phyloP scores from a whole-genome alignment of 2,329 filamentous ascomycete genomes.

The Colletotrichum sp. region DNA sequence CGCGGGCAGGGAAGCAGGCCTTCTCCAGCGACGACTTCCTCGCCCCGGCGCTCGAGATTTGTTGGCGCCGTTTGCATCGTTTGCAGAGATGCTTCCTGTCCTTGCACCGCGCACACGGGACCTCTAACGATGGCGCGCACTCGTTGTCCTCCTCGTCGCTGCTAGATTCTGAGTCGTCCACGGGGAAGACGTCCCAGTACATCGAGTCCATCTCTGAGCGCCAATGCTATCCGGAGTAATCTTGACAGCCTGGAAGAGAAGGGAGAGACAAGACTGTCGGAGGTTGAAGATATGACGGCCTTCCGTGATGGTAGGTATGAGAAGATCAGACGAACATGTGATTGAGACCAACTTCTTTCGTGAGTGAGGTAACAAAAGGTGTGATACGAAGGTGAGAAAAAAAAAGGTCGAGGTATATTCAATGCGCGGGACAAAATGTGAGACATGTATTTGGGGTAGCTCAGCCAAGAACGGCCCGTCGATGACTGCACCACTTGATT shows the following conservation, averaged over 20 bases:
- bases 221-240: fast-evolving
- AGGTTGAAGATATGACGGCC: fast-evolving
- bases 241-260: neutral
- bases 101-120: neutral
- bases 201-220: neutral
- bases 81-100: neutral
- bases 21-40: neutral
- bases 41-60: neutral
- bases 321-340: neutral
- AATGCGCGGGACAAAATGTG: neutral
- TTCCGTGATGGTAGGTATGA: neutral
- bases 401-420: fast-evolving
- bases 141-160: neutral
- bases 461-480: neutral
- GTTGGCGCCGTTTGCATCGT: neutral
- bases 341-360: neutral
- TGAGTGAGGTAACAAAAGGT: neutral
- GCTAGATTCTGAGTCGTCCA: neutral
- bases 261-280: neutral
- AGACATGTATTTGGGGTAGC: neutral
- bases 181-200: neutral
- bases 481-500: neutral
- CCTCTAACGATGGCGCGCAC: neutral
- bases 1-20: neutral
- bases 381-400: neutral